Conservation (phyloP, 2,329 filamentous ascomycete genomes). For the Nemania sp. region DNA sequence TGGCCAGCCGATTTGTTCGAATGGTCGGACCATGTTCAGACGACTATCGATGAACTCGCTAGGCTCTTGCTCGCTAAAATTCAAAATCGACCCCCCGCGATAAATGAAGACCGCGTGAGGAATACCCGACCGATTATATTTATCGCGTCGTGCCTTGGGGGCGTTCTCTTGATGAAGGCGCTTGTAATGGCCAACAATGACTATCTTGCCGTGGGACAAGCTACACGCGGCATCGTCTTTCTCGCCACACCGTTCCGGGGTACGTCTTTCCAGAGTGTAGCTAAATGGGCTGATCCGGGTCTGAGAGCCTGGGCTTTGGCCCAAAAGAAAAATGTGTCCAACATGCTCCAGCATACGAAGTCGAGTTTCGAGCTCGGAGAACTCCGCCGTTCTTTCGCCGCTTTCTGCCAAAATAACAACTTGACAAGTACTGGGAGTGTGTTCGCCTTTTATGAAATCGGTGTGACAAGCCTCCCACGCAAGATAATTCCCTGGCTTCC, state of each 20-base stretch:
- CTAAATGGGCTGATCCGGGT: no score
- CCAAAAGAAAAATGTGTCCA: no score
- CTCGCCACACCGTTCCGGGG: conserved; percentile 20
- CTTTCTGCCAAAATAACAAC: no score
- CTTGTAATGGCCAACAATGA: not conserved
- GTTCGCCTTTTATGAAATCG: no score
- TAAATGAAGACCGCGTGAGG: no score
- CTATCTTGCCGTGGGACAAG: not conserved
- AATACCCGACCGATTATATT: conserved; percentile 15
- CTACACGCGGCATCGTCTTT: conserved; percentile 15
- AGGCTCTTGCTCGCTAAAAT: not conserved
- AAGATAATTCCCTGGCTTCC: no score
- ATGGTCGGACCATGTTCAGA: not conserved
- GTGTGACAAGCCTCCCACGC: no score
- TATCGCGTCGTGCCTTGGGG: conserved; percentile 23
- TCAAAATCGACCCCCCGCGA: not conserved
- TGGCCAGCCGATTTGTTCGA: conserved; percentile 12
- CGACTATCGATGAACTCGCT: conserved; percentile 10
- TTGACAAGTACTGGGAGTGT: no score
- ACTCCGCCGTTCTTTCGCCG: no score
- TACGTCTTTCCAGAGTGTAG: conserved; percentile 10
- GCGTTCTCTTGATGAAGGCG: conserved; percentile 10
- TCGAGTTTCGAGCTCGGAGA: no score
- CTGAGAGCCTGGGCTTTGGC: no score
- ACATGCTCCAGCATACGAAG: no score